A percentile compares a stretch with the other conserved stretches of the same genome.
These are phyloP conservation scores for Metschnikowia koreensis DNA, from an alignment of 805 yeast genomes.

Conservation along the genomic window DNA sequence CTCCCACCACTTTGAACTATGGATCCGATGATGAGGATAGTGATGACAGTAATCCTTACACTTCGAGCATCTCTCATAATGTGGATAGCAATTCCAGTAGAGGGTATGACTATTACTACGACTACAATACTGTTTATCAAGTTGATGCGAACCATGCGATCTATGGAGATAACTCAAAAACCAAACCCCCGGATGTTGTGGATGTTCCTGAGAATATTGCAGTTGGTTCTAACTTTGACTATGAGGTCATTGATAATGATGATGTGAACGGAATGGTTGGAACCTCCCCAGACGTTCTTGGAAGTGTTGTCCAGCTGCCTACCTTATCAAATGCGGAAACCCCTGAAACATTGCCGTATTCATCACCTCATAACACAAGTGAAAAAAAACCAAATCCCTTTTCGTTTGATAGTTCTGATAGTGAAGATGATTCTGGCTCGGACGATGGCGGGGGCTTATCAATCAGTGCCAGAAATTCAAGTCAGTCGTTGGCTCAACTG, in stretches of 20 bases:
- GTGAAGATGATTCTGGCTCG: slow-evolving; percentile 23
- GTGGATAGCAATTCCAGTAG: slow-evolving; percentile 58
- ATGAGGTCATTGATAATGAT: slow-evolving; percentile 32
- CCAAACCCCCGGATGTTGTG: slow-evolving; percentile 38
- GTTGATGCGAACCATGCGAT: slow-evolving; percentile 46
- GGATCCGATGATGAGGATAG: slow-evolving; percentile 64
- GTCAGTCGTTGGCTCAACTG: slow-evolving; percentile 45
- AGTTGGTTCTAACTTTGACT: slow-evolving; percentile 39
- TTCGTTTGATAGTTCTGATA: slow-evolving; percentile 11
- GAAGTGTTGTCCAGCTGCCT: not conserved
- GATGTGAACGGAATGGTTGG: slow-evolving; percentile 18
- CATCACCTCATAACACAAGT: slow-evolving; percentile 20
- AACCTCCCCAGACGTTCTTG: slow-evolving; percentile 16
- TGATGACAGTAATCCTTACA: slow-evolving; percentile 53
- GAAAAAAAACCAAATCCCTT: slow-evolving; percentile 11
- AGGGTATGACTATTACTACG: slow-evolving; percentile 77
- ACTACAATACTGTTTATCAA: slow-evolving; percentile 74
- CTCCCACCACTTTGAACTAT: slow-evolving; percentile 82
- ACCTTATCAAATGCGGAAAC: not conserved
- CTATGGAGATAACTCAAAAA: slow-evolving; percentile 28
- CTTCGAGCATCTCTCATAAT: slow-evolving; percentile 65
- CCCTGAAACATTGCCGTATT: slow-evolving; percentile 18
- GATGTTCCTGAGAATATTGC: slow-evolving; percentile 48
- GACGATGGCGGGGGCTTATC: slow-evolving; percentile 37
- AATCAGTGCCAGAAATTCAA: slow-evolving; percentile 38